phyloP scores from a whole-genome alignment of 805 yeast species.

The Diddensiella santjacobensis region DNA sequence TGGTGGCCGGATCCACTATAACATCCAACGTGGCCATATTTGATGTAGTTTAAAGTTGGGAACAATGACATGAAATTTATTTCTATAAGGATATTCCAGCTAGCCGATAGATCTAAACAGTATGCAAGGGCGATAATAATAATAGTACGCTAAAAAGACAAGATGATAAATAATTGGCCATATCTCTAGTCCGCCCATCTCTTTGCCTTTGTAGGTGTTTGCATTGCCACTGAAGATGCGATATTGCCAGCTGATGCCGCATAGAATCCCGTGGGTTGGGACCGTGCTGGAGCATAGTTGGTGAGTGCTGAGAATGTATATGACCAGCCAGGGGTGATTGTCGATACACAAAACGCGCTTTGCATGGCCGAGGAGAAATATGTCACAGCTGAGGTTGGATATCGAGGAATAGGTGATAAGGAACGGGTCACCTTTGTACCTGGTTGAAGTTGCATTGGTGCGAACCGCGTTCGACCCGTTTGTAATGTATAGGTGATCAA shows the following conservation, averaged over 20 bases:
- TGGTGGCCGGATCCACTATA: constrained; percentile 23
- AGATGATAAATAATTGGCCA: not conserved
- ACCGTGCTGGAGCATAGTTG: constrained; percentile 61
- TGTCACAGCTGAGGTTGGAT: constrained; percentile 64
- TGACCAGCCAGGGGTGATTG: constrained; percentile 83
- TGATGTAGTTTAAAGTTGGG: not conserved
- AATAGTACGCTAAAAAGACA: not conserved
- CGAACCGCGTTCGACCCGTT: constrained; percentile 73
- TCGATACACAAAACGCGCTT: constrained; percentile 51
- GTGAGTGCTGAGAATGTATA: constrained; percentile 58
- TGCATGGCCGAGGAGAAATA: constrained; percentile 47
- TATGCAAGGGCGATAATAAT: not conserved
- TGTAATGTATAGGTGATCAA: constrained; percentile 70
- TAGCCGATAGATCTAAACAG: not conserved
- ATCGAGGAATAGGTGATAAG: constrained; percentile 50
- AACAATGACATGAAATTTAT: not conserved
- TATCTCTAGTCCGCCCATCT: constrained; percentile 14
- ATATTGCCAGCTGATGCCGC: constrained; percentile 20
- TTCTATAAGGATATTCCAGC: not conserved
- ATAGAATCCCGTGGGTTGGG: constrained; percentile 25
- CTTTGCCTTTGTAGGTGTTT: constrained; percentile 13
- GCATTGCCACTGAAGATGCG: constrained; percentile 15
- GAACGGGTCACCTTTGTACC: constrained; percentile 58
- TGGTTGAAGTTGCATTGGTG: constrained; percentile 94
- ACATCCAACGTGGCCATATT: constrained; percentile 15